Evolutionary conservation across 192 early-diverging fungal genomes (phyloP), one percentile per base, ranked within the genome.

Genomic region (Entomortierella chlamydospora): DNA sequence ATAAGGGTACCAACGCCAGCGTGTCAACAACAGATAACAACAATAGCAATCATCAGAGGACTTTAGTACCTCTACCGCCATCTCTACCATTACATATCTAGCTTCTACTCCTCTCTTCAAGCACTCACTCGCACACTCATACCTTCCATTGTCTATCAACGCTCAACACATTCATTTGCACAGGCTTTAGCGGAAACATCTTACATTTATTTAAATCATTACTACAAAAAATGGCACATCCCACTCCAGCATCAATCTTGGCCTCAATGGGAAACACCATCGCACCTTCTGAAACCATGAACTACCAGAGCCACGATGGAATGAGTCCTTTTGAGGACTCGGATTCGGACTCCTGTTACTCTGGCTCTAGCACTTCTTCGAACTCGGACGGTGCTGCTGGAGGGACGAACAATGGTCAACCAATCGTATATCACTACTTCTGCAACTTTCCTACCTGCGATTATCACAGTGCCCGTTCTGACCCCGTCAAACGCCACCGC

Each of bases 381-480:
- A 51, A 70, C 42, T 79, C 76, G 11, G 1, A 43, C 6, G 18
- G 42, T n/a, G 13, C 39, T 22, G 1, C 47, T 50, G 2, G 50
- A 34, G 60, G 69, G 15, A 53, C 42, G 34, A 39, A 61, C 34
- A 69, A 69, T 29, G 71, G 71, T 17, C 71, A 73, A 33, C 71
- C 71, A 10, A 67, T 79, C 34, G 60, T 68, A 17, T 79, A 61
- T 57, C 76, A 79, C 20, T 79, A 79, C 51, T 79, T 79, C 12
- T 79, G 76, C 57, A 79, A 79, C 57, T 66, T 79, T 30, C 76
- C 76, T 2, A 79, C 76, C 6, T 79, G 76, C 43, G 76, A 70
- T 41, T 79, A 79, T 31, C 76, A 79, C 34, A 70, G 68, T n/a
- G 76, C 68, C 8, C 61, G 76, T 2, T 79, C 76, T 4, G 76